Evolutionary conservation across 1,284 basidiomycete species (phyloP).

Genomic region (Somion occarium): DNA sequence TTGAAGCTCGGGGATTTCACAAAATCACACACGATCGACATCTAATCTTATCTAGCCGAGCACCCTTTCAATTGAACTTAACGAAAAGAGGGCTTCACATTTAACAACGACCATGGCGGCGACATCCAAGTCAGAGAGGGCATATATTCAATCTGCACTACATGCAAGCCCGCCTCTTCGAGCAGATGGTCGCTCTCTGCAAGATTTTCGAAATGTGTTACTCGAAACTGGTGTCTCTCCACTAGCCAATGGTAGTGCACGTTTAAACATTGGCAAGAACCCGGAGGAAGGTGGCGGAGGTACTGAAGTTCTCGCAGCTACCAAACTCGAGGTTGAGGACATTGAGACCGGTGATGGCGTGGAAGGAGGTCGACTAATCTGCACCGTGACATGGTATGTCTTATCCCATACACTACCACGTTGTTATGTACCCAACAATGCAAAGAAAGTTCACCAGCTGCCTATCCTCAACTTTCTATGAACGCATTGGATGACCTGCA

Average conservation of each 20-base stretch:
- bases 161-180: slow-evolving; percentile 51
- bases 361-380: slow-evolving; percentile 56
- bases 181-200: slow-evolving; percentile 59
- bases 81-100: not conserved
- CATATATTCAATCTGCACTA: slow-evolving; percentile 66
- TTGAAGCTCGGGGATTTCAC: not conserved
- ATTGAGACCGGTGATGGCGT: slow-evolving; percentile 40
- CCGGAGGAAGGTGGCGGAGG: slow-evolving; percentile 54
- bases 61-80: not conserved
- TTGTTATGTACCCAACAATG: slow-evolving; percentile 20
- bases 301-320: slow-evolving; percentile 65
- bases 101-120: slow-evolving; percentile 24
- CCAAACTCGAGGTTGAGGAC: slow-evolving; percentile 70
- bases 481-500: slow-evolving; percentile 67
- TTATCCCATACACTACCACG: slow-evolving; percentile 5
- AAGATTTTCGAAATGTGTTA: slow-evolving; percentile 59
- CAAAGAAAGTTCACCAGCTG: slow-evolving; percentile 66
- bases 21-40: not conserved
- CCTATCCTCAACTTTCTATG: slow-evolving; percentile 63
- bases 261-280: slow-evolving; percentile 59
- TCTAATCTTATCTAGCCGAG: not conserved
- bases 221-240: slow-evolving; percentile 75
- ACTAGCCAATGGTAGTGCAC: slow-evolving; percentile 75
- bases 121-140: slow-evolving; percentile 70
- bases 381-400: slow-evolving; percentile 71